Conservation (phyloP, 768 basidiomycete genomes). For the Leccinum aurantiacum region DNA sequence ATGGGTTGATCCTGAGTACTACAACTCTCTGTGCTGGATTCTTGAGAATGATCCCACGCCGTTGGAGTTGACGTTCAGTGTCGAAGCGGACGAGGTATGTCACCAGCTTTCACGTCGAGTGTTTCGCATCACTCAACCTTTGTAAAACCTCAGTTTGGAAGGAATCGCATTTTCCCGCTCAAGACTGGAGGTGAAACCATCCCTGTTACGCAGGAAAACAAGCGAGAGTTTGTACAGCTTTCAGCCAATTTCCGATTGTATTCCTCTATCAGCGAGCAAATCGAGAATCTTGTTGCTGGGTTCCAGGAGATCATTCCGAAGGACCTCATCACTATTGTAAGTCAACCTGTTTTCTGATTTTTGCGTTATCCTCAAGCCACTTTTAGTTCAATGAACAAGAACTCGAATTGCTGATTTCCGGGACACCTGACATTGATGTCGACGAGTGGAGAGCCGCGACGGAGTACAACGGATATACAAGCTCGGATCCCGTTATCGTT, state of each 20-base stretch:
- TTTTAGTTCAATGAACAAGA: slow-evolving; percentile 91
- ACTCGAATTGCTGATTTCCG: slow-evolving; percentile 90
- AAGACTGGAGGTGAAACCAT: slow-evolving; percentile 83
- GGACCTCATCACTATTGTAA: slow-evolving; percentile 87
- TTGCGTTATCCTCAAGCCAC: slow-evolving; percentile 6
- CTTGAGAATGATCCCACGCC: slow-evolving; percentile 90
- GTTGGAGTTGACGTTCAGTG: slow-evolving; percentile 89
- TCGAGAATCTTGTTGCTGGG: slow-evolving; percentile 83
- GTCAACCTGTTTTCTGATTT: slow-evolving; percentile 29
- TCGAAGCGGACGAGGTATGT: slow-evolving; percentile 87
- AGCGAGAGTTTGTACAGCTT: slow-evolving; percentile 91
- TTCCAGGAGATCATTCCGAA: slow-evolving; percentile 99
- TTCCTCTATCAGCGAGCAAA: slow-evolving; percentile 94
- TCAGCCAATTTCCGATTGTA: slow-evolving; percentile 93
- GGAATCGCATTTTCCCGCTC: slow-evolving; percentile 82
- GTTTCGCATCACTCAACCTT: slow-evolving; percentile 1
- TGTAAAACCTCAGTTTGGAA: slow-evolving; percentile 68
- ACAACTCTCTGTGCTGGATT: slow-evolving; percentile 98
- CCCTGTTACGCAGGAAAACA: slow-evolving; percentile 95
- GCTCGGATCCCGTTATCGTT: slow-evolving; percentile 91
- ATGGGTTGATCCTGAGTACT: slow-evolving; percentile 98
- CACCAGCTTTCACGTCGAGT: neutral
- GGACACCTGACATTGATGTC: slow-evolving; percentile 97
- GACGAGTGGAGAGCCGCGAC: slow-evolving; percentile 96
- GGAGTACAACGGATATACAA: slow-evolving; percentile 84